Percentiles rank a stretch among this genome's conserved stretches.
These are phyloP conservation scores for Botrytis byssoidea DNA, from an alignment of 2,329 filamentous ascomycete genomes.

Conservation along the genomic window DNA sequence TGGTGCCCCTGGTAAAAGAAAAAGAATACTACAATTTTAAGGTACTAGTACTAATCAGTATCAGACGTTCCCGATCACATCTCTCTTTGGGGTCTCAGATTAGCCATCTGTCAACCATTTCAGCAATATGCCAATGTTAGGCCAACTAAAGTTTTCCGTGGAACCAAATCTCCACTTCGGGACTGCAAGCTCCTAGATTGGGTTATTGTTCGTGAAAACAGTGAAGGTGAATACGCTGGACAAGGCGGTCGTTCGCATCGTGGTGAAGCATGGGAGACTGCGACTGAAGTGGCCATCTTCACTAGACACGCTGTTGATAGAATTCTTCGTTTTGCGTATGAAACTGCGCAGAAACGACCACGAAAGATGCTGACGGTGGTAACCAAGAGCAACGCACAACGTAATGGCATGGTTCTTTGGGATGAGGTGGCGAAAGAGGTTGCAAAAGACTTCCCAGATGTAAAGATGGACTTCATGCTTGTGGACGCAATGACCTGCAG, in stretches of 20 bases:
- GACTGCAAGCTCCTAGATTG: slow-evolving; percentile 52
- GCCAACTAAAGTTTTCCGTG: slow-evolving; percentile 57
- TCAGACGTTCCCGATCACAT: slow-evolving; percentile 63
- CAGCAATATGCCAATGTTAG: slow-evolving; percentile 68
- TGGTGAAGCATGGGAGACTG: slow-evolving; percentile 56
- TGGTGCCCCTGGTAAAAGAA: slow-evolving; percentile 49
- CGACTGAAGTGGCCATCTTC: slow-evolving; percentile 64
- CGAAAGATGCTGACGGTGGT: slow-evolving; percentile 61
- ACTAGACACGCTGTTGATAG: slow-evolving; percentile 58
- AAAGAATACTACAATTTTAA: background rate
- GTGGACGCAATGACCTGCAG: slow-evolving; percentile 23
- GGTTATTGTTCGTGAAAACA: slow-evolving; percentile 66
- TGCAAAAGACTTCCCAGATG: background rate
- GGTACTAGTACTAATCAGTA: background rate
- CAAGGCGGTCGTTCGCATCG: slow-evolving; percentile 57
- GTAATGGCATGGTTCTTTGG: slow-evolving; percentile 68
- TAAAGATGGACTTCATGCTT: background rate
- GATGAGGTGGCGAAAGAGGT: slow-evolving; percentile 53
- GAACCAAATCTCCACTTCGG: slow-evolving; percentile 54
- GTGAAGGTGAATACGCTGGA: slow-evolving; percentile 53
- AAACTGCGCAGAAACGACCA: slow-evolving; percentile 51
- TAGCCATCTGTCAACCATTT: slow-evolving; percentile 62
- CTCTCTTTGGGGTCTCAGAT: slow-evolving; percentile 62
- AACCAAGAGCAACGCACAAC: slow-evolving; percentile 64
- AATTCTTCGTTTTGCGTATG: slow-evolving; percentile 62